Percentiles rank a stretch among this genome's conserved stretches.
These are phyloP conservation scores for Haberlea rhodopensis DNA, from an alignment of 257 asterid species.

Conservation along the genomic window DNA sequence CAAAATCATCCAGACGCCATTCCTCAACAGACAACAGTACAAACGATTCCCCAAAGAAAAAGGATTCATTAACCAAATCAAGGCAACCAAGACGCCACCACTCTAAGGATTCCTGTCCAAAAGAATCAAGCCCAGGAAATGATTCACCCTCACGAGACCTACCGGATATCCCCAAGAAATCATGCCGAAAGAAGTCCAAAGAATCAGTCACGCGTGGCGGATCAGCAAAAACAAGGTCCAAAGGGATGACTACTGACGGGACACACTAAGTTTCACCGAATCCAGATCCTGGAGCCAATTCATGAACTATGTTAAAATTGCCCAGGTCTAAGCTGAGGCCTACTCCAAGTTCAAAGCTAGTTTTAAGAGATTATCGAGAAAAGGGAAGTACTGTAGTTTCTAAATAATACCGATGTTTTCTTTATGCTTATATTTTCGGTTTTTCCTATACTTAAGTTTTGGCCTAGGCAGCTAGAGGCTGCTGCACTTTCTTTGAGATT, in stretches of 20 bases:
- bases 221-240: conserved; percentile 27
- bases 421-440: not conserved
- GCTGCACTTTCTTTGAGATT: not conserved
- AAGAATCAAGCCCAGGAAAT: too few relatives aligned
- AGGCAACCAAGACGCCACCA: conserved; percentile 43
- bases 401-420: not conserved
- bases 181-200: conserved; percentile 56
- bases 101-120: too few relatives aligned
- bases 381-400: not conserved
- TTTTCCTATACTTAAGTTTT: not conserved
- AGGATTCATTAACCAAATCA: conserved; percentile 38
- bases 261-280: not conserved
- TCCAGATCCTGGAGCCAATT: not conserved
- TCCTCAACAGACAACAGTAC: conserved; percentile 24
- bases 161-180: conserved; percentile 44
- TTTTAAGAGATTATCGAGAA: not conserved
- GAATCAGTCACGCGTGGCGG: conserved; percentile 31
- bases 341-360: not conserved
- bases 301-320: not conserved
- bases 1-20: conserved; percentile 45
- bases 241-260: not conserved
- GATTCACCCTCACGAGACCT: conserved; percentile 30
- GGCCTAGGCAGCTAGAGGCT: not conserved
- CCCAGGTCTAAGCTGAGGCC: not conserved
- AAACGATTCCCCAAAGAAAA: conserved; percentile 39